Evolutionary conservation across 1,284 basidiomycete species (phyloP).

Genomic region (Ganoderma lingzhi): DNA sequence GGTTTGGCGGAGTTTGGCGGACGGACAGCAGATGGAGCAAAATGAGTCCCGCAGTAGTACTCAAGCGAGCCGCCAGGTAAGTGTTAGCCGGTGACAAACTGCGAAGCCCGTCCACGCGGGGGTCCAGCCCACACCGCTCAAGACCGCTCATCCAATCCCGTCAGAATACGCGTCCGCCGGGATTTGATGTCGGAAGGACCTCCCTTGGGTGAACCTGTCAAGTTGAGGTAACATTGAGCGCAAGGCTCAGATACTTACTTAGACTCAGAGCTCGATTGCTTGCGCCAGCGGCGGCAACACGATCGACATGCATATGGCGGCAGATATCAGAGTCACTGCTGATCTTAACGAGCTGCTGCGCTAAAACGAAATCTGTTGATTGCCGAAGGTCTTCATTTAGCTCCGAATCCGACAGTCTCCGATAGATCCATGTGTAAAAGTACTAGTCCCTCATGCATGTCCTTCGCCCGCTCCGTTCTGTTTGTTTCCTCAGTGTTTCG

Average conservation of each 20-base stretch:
- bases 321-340: background rate
- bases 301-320: background rate
- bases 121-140: background rate
- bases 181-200: background rate
- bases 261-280: no score
- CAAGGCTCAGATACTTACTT: no score
- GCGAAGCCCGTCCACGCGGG: background rate
- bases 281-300: no score
- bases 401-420: background rate
- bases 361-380: slow-evolving; percentile 2
- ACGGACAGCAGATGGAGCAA: background rate
- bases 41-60: background rate
- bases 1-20: background rate
- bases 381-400: background rate
- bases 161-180: background rate
- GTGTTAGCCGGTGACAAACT: background rate
- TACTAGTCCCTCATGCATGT: background rate
- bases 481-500: background rate
- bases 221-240: no score
- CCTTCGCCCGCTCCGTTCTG: background rate
- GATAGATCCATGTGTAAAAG: background rate
- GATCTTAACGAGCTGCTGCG: background rate
- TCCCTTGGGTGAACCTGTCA: background rate
- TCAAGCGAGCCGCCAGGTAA: background rate
- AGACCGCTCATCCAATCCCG: background rate